Conservation (phyloP, 768 basidiomycete genomes). For the Serendipita sp. region DNA sequence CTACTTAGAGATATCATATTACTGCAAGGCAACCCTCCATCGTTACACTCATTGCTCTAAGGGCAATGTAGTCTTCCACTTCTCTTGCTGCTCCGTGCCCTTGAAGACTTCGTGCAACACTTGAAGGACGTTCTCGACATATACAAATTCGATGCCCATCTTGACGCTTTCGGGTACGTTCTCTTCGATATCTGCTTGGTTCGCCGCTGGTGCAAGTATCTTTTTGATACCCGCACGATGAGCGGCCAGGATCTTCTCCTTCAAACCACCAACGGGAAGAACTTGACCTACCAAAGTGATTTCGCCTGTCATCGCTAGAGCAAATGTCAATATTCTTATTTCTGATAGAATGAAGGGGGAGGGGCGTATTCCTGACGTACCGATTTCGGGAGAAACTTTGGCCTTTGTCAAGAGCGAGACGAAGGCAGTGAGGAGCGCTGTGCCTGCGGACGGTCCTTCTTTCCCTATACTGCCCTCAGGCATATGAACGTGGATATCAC, state of each 20-base stretch:
- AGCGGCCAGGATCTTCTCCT: slow-evolving; percentile 92
- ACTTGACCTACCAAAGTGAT: slow-evolving; percentile 94
- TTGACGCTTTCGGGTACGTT: slow-evolving; percentile 92
- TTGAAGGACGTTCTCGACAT: slow-evolving; percentile 84
- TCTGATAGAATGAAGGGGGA: background rate
- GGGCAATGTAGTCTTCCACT: slow-evolving; percentile 50
- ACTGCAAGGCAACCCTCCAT: no score
- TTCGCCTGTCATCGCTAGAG: slow-evolving; percentile 89
- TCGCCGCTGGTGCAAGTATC: slow-evolving; percentile 71
- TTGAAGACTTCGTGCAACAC: slow-evolving; percentile 79
- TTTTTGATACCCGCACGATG: slow-evolving; percentile 95
- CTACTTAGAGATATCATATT: no score
- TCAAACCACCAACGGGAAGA: slow-evolving; percentile 86
- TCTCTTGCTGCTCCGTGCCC: slow-evolving; percentile 37
- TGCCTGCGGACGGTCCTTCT: slow-evolving; percentile 94
- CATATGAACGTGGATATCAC: slow-evolving; percentile 94
- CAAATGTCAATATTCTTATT: no score
- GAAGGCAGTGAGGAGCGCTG: slow-evolving; percentile 79
- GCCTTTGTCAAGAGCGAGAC: slow-evolving; percentile 83
- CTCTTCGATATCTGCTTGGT: slow-evolving; percentile 89
- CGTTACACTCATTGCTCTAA: slow-evolving; percentile 9
- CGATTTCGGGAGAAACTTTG: slow-evolving; percentile 71
- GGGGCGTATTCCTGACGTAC: slow-evolving; percentile 26
- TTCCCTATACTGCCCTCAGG: slow-evolving; percentile 86
- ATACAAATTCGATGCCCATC: slow-evolving; percentile 85